Percentiles rank a stretch among this genome's conserved stretches.
These are phyloP conservation scores for Coleophoma crateriformis DNA, from an alignment of 2,329 filamentous ascomycete species.

Conservation along the genomic window DNA sequence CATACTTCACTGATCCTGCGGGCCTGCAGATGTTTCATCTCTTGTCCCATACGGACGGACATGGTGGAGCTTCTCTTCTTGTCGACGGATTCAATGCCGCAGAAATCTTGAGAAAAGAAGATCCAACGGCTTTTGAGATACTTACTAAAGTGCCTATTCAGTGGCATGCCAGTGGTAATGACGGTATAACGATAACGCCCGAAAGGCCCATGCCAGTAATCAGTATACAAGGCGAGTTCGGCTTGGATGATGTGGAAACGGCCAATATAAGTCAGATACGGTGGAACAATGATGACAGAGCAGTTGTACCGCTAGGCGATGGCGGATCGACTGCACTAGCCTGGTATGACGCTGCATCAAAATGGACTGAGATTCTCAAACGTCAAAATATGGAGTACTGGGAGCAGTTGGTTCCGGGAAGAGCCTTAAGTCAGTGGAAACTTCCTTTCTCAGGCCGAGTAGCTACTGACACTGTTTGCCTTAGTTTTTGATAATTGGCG, in stretches of 20 bases:
- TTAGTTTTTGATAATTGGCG: slow-evolving; percentile 95
- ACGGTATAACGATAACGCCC: slow-evolving; percentile 75
- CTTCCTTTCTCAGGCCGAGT: neutral
- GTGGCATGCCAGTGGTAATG: slow-evolving; percentile 83
- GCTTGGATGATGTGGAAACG: slow-evolving; percentile 30
- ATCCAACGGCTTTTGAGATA: slow-evolving; percentile 48
- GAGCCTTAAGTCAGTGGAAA: slow-evolving; percentile 58
- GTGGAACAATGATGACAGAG: slow-evolving; percentile 93
- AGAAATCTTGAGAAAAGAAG: slow-evolving; percentile 45
- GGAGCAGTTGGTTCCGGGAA: slow-evolving; percentile 77
- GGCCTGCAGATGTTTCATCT: slow-evolving; percentile 92
- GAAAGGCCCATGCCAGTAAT: slow-evolving; percentile 67
- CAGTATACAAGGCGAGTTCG: slow-evolving; percentile 43
- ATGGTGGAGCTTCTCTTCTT: slow-evolving; percentile 73
- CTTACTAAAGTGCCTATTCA: slow-evolving; percentile 56
- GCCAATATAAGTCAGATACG: slow-evolving; percentile 58
- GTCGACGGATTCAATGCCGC: slow-evolving; percentile 84
- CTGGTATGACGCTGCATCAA: slow-evolving; percentile 79
- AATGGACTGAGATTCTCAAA: slow-evolving; percentile 66
- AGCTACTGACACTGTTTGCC: neutral
- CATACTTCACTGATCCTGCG: slow-evolving; percentile 90
- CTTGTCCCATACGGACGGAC: slow-evolving; percentile 66
- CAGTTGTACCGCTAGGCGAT: slow-evolving; percentile 43
- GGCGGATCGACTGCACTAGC: slow-evolving; percentile 12
- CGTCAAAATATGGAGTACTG: slow-evolving; percentile 64